Conservation (phyloP, 108 stramenopile species). For the Skeletonema menzelii region DNA sequence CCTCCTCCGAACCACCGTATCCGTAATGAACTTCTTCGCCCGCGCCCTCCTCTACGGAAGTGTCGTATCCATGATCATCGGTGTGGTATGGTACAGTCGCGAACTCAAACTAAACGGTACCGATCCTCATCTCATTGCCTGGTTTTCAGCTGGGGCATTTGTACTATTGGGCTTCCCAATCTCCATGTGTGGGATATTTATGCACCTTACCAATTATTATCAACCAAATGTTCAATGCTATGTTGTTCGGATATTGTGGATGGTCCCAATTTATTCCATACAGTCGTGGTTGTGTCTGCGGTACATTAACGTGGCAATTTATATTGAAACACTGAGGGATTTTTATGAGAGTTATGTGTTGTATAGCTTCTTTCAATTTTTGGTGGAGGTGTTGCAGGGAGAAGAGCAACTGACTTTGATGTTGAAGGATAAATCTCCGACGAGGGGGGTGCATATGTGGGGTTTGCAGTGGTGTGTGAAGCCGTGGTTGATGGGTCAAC, state of each 20-base stretch:
- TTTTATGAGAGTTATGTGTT: slow-evolving; percentile 94
- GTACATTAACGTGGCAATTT: not conserved
- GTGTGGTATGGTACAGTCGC: slow-evolving; percentile 78
- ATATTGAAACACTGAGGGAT: slow-evolving; percentile 52
- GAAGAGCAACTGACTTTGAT: slow-evolving; percentile 83
- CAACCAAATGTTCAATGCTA: slow-evolving; percentile 86
- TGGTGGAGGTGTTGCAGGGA: slow-evolving; percentile 90
- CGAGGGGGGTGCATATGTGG: slow-evolving; percentile 86
- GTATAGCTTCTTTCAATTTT: slow-evolving; percentile 91
- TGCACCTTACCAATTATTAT: slow-evolving; percentile 90
- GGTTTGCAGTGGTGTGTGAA: slow-evolving; percentile 83
- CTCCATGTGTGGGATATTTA: slow-evolving; percentile 79
- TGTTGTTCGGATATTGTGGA: slow-evolving; percentile 89
- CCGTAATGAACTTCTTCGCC: slow-evolving; percentile 77
- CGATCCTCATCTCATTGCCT: slow-evolving; percentile 87
- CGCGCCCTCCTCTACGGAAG: slow-evolving; percentile 66
- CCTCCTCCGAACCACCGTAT: slow-evolving; percentile 46
- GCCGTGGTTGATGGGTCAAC: slow-evolving; percentile 93
- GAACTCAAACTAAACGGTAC: slow-evolving; percentile 85
- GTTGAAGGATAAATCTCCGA: slow-evolving; percentile 89
- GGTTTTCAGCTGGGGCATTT: slow-evolving; percentile 90
- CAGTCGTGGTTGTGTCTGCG: slow-evolving; percentile 88
- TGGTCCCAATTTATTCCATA: slow-evolving; percentile 94
- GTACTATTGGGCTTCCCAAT: slow-evolving; percentile 90
- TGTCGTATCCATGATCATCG: slow-evolving; percentile 54